Base-by-base conservation (phyloP, 495 filamentous ascomycete genomes). In the Lophiostoma macrostomum region DNA sequence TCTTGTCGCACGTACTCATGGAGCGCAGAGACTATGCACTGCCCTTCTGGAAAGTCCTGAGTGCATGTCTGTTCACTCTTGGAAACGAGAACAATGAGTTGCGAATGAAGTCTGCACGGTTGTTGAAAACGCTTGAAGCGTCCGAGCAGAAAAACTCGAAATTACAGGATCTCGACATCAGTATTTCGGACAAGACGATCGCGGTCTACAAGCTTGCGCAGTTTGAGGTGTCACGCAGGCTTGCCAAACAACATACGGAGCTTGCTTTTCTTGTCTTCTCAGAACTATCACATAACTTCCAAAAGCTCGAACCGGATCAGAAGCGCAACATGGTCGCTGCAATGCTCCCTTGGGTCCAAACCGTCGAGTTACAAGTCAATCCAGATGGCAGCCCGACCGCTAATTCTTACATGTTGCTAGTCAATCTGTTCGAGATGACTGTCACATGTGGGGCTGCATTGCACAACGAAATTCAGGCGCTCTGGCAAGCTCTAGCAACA, bases 171-270 rank as follows among this genome's bases (percentile, higher is more conserved):
- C 94, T 95, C 41, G 94, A 98, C 61, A 96, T 98, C 60, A 96
- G 91, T 66, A 91, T 98, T 36, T 91, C 93, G 1, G 94, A 98
- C 71, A 95, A 96, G 71, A 98, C 93, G 0, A 95, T 91, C 50
- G 93, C 93, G 0, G 91, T 98, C 1, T 97, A 96, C 69, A 97
- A 96, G 69, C 78, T 91, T 14, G 93, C 93, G 3, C 94, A 97
- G 60, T 97, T 96, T 56, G 93, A 97, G 61, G 91, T 91, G 7
- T 97, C 94, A 0, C 90, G 90, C 58, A 73, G 88, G 37, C 76
- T 97, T n/a, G 85, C 93, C 3, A 87, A 85, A 61, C 85, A 91
- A 53, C 88, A 97, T 66, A 77, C 85, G 0, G 88, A 96, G 53
- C 71, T 94, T 39, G 91, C 94, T 0, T 95, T 96, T 61, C 84